These are phyloP conservation scores for Carpediemonas membranifera DNA, from an alignment of 78 protist genomes.

Conservation along the genomic window DNA sequence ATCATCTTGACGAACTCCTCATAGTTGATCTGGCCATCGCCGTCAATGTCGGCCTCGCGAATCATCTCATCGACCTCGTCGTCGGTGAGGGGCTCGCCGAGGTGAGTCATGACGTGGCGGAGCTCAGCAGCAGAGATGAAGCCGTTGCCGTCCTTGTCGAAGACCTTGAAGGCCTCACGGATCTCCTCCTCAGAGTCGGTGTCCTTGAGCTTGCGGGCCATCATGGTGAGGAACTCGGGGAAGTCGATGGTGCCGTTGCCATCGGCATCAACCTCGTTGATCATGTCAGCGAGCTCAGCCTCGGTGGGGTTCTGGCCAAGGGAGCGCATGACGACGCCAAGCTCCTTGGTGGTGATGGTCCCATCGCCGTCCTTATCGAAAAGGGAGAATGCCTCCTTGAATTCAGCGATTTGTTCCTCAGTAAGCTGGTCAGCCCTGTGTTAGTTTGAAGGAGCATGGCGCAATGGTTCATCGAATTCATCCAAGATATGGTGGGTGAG, in stretches of 20 bases:
- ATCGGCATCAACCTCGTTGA: slow-evolving; percentile 85
- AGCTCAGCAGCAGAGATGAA: slow-evolving; percentile 91
- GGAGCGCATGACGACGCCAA: slow-evolving; percentile 86
- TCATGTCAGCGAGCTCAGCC: slow-evolving; percentile 96
- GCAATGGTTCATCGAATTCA: no score
- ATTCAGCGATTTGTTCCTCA: slow-evolving; percentile 92
- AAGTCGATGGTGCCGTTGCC: slow-evolving; percentile 91
- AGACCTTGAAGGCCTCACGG: slow-evolving; percentile 89
- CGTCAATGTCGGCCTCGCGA: slow-evolving; percentile 21
- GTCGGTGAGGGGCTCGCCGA: slow-evolving; percentile 84
- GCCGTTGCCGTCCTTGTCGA: slow-evolving; percentile 83
- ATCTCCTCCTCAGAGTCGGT: slow-evolving; percentile 94
- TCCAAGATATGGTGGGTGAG: no score
- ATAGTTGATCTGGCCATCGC: slow-evolving; percentile 22
- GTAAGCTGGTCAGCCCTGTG: no score
- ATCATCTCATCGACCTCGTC: slow-evolving; percentile 80
- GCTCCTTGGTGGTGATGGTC: slow-evolving; percentile 78
- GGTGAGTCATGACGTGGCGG: slow-evolving; percentile 77
- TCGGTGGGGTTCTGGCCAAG: slow-evolving; percentile 91
- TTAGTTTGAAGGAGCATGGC: no score
- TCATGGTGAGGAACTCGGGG: slow-evolving; percentile 81
- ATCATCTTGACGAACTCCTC: slow-evolving; percentile 15
- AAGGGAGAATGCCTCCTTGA: slow-evolving; percentile 88
- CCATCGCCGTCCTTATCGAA: slow-evolving; percentile 91
- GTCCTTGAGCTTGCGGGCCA: slow-evolving; percentile 92